These are phyloP conservation scores for Fusarium coffeatum DNA, from an alignment of 2,329 filamentous ascomycete genomes.

Conservation along the genomic window DNA sequence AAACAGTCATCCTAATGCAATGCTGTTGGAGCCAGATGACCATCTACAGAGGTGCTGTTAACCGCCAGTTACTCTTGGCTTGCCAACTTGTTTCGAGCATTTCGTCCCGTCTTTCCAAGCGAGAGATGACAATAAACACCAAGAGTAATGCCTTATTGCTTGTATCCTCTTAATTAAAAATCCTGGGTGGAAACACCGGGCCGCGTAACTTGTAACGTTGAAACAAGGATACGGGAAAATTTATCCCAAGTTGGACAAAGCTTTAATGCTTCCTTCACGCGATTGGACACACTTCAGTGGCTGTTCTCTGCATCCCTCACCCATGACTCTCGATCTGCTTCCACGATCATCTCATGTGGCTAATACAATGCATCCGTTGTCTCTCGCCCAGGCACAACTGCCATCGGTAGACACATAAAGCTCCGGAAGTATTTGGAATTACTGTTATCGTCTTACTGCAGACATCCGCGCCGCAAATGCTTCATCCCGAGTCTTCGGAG, in stretches of 20 bases:
- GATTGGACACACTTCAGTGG: not conserved
- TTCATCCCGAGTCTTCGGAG: not conserved
- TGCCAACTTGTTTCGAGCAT: not conserved
- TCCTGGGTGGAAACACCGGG: conserved; percentile 2
- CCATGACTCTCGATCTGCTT: conserved; percentile 10
- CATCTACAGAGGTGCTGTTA: not conserved
- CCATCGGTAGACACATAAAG: not conserved
- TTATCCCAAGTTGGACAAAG: not conserved
- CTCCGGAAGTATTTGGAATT: not conserved
- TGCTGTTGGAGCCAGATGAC: conserved; percentile 1
- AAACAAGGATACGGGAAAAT: conserved; percentile 18
- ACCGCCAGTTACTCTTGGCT: not conserved
- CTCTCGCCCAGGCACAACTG: not conserved
- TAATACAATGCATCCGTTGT: not conserved
- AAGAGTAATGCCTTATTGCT: not conserved
- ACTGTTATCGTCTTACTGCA: not conserved
- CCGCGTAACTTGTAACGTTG: conserved; percentile 13
- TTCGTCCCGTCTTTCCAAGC: not conserved
- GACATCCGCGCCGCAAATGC: conserved; percentile 5
- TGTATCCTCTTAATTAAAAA: not conserved
- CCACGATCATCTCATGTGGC: not conserved
- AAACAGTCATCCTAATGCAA: not conserved
- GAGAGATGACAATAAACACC: not conserved
- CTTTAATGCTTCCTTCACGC: not conserved
- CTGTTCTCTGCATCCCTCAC: conserved; percentile 1